Evolutionary conservation across 169 alveolate species (phyloP), one percentile per base, ranked within the genome.

Genomic region (Plasmodium inui): DNA sequence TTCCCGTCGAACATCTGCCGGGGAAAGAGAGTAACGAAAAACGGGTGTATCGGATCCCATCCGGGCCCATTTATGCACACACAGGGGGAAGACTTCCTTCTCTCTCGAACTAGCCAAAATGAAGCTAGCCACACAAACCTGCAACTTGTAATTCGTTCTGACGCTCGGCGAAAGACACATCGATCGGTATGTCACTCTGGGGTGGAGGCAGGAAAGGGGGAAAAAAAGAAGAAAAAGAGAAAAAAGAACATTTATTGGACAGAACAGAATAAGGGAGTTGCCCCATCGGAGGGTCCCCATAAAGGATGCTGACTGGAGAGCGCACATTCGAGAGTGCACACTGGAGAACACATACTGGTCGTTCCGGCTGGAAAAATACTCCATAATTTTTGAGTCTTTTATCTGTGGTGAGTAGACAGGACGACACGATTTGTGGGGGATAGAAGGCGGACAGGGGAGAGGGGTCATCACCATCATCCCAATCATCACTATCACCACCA

Each of bases 181-280:
- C 39, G 93, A 86, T 55, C 93, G 28, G 78, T 86, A 86, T 55
- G 67, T 86, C 70, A 86, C 81, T 34, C 93, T 86, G 26, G 17
- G 72, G 57, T 46, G 26, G 71, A 14, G 26, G 50, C 28, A 30
- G 61, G 7, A 26, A 19, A 32, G 44, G 53, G 50, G 32, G 1
- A 84, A 57, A 71, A 34, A 72, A 46, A 44, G 41, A 46, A 50
- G 50, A 44, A 32, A 37, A 37, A 7, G 3, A 7, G 41, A 50
- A 81, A 44, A 32, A 37, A 37, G 44, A 37, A 7, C 44, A 37
- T 4, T 2, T 6, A 37, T 37, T 50, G 22, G 7, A 50, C 4
- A 3, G 22, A 50, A 2, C 61, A 50, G 22, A 1, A 50, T 22
- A 50, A 22, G 61, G 61, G 22, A 50, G 22, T 3, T 12, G 2